Conservation (phyloP, 257 asterid genomes). For the Primulina tabacum region DNA sequence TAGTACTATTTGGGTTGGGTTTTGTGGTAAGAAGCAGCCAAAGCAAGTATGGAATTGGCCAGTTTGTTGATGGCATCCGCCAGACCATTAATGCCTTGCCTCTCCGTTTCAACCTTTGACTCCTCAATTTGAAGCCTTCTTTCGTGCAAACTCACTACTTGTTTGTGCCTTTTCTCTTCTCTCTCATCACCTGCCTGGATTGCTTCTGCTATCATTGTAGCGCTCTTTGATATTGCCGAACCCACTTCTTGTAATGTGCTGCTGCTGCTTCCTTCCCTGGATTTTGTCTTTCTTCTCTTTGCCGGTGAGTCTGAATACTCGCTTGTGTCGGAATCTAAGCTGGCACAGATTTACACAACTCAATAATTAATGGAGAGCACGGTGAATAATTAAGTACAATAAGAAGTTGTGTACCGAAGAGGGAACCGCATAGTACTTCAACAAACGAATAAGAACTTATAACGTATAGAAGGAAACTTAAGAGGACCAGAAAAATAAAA, state of each 20-base stretch:
- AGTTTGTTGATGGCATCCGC: slow-evolving; percentile 84
- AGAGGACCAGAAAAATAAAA: too few relatives aligned
- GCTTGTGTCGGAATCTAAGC: slow-evolving; percentile 29
- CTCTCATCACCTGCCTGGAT: slow-evolving; percentile 66
- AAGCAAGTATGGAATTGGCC: slow-evolving; percentile 67
- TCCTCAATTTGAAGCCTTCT: slow-evolving; percentile 74
- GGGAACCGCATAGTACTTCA: too few relatives aligned
- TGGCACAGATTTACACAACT: neutral
- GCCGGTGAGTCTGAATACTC: slow-evolving; percentile 30
- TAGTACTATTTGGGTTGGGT: slow-evolving; percentile 21
- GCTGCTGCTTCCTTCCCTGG: slow-evolving; percentile 26
- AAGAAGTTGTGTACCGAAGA: too few relatives aligned
- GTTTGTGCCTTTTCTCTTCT: slow-evolving; percentile 68
- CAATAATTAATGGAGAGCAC: neutral
- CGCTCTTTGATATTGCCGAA: slow-evolving; percentile 56
- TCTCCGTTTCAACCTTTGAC: slow-evolving; percentile 68
- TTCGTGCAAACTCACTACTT: slow-evolving; percentile 61
- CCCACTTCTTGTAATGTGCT: slow-evolving; percentile 48
- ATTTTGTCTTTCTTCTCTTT: slow-evolving; percentile 19
- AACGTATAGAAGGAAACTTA: too few relatives aligned
- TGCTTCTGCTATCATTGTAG: slow-evolving; percentile 62
- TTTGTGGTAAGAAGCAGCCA: slow-evolving; percentile 41
- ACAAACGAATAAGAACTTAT: too few relatives aligned
- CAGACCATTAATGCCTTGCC: slow-evolving; percentile 71
- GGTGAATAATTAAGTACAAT: too few relatives aligned